A percentile compares a stretch with the other conserved stretches of the same genome.
Evolutionary conservation across 768 basidiomycete species (phyloP).

Genomic region (Russula lepida): DNA sequence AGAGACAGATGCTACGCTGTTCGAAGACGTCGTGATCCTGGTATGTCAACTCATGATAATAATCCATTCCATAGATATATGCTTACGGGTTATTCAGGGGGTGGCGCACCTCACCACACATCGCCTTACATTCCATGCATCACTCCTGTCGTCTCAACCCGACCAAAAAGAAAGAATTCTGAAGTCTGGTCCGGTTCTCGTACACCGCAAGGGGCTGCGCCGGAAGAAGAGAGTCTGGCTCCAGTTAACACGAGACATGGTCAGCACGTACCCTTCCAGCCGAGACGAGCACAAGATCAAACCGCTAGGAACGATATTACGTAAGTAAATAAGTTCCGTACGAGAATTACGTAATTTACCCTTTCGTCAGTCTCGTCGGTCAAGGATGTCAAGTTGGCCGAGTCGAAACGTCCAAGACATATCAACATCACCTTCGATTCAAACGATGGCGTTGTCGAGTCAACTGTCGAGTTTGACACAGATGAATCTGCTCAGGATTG

Average conservation of each 20-base stretch:
- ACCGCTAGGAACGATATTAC: slow-evolving; percentile 42
- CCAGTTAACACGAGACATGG: slow-evolving; percentile 52
- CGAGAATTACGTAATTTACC: background rate
- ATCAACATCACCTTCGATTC: slow-evolving; percentile 32
- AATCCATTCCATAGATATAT: background rate
- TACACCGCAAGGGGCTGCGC: slow-evolving; percentile 39
- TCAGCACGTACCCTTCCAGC: slow-evolving; percentile 48
- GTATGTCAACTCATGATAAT: slow-evolving; percentile 27
- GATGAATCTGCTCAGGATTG: slow-evolving; percentile 45
- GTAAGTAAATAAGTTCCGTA: slow-evolving; percentile 30
- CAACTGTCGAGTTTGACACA: slow-evolving; percentile 47
- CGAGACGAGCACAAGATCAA: slow-evolving; percentile 45
- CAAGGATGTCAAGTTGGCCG: slow-evolving; percentile 34
- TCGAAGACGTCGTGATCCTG: slow-evolving; percentile 41
- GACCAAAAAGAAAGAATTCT: slow-evolving; percentile 33
- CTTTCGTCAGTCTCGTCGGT: slow-evolving; percentile 40
- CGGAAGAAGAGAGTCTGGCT: slow-evolving; percentile 49
- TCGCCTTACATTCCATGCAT: slow-evolving; percentile 57
- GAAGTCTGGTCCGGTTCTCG: slow-evolving; percentile 42
- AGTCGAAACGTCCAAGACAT: slow-evolving; percentile 37
- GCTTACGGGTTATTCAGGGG: slow-evolving; percentile 30
- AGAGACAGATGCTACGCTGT: slow-evolving; percentile 43
- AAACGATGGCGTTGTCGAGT: slow-evolving; percentile 22
- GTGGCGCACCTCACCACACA: slow-evolving; percentile 59
- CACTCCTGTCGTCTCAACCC: slow-evolving; percentile 39